Evolutionary conservation across 495 filamentous ascomycete species (phyloP).

Genomic region (Penicillium parvum): DNA sequence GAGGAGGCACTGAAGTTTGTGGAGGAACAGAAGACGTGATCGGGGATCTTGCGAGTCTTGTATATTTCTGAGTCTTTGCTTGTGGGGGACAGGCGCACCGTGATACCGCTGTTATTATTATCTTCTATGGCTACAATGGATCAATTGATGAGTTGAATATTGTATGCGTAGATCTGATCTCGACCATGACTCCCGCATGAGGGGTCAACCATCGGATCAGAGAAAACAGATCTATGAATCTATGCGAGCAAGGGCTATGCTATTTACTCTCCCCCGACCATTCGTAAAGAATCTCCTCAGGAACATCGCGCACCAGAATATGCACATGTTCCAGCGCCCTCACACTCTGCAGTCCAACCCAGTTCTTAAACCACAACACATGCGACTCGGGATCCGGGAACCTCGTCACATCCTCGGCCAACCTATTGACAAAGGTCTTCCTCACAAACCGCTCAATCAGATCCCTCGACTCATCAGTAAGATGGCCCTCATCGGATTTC

Average conservation of each 20-base stretch:
- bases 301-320: slow-evolving; percentile 61
- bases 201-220: too few species aligned
- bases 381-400: slow-evolving; percentile 43
- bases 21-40: slow-evolving; percentile 63
- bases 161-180: background rate
- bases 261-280: slow-evolving; percentile 50
- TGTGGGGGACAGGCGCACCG: slow-evolving; percentile 19
- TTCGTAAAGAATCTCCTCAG: slow-evolving; percentile 52
- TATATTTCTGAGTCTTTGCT: slow-evolving; percentile 15
- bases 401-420: slow-evolving; percentile 37
- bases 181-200: background rate
- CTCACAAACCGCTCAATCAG: slow-evolving; percentile 64
- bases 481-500: slow-evolving; percentile 56
- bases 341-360: slow-evolving; percentile 84
- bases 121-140: background rate
- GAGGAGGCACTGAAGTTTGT: slow-evolving; percentile 92
- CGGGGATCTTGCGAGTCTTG: slow-evolving; percentile 3
- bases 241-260: background rate
- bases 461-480: slow-evolving; percentile 62
- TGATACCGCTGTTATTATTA: slow-evolving; percentile 17
- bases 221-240: background rate
- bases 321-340: slow-evolving; percentile 74
- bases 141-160: background rate
- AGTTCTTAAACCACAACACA: slow-evolving; percentile 94
- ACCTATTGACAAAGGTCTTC: slow-evolving; percentile 56